phyloP scores from a whole-genome alignment of 192 early-diverging fungal genomes.

The Gamsiella multidivaricata region DNA sequence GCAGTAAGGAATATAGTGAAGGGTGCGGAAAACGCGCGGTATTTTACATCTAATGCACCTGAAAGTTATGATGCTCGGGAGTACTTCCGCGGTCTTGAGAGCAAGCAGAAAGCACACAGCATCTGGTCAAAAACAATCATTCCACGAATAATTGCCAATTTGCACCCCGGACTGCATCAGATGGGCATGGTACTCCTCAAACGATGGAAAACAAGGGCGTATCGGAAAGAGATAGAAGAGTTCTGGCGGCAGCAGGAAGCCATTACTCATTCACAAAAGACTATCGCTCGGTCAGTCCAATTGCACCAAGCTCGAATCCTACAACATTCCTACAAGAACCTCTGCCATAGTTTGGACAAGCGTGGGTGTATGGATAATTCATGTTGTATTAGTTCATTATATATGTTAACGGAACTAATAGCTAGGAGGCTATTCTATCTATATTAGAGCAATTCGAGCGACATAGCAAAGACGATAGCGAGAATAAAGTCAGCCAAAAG shows the following conservation, averaged over 20 bases:
- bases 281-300: slow-evolving; percentile 5
- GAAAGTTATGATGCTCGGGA: slow-evolving; percentile 3
- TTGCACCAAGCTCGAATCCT: slow-evolving; percentile 9
- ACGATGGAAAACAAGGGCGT: slow-evolving; percentile 3
- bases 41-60: slow-evolving; percentile 5
- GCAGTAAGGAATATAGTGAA: slow-evolving; percentile 7
- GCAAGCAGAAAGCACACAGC: not conserved
- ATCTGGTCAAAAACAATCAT: not conserved
- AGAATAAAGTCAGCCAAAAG: slow-evolving; percentile 4
- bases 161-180: not conserved
- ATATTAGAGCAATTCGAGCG: slow-evolving; percentile 5
- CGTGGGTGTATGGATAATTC: too few species aligned
- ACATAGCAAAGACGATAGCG: slow-evolving; percentile 10
- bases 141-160: slow-evolving; percentile 11
- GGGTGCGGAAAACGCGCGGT: slow-evolving; percentile 16
- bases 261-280: not conserved
- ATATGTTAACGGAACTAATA: too few species aligned
- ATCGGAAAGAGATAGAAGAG: not conserved
- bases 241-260: slow-evolving; percentile 7
- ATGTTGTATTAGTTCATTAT: too few species aligned
- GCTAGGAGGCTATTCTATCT: too few species aligned
- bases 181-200: not conserved
- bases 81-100: slow-evolving; percentile 4
- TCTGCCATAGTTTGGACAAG: too few species aligned
- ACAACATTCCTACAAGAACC: slow-evolving; percentile 10